Percentiles rank a stretch among this genome's conserved stretches.
These are phyloP conservation scores for Musa acuminata DNA, from an alignment of 176 grass and related monocot genomes.

Conservation along the genomic window DNA sequence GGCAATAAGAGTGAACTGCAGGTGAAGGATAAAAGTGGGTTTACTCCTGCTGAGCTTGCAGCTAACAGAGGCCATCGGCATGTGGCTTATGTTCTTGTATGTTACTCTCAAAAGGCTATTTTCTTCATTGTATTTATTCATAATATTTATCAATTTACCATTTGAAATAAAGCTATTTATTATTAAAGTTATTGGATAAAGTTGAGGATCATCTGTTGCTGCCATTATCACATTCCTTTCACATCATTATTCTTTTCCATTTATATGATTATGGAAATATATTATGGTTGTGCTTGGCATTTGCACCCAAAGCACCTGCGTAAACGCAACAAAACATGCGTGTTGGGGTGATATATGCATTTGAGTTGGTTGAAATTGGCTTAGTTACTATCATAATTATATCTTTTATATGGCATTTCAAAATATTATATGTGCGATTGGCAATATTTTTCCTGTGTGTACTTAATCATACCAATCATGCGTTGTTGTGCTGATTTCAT, in stretches of 20 bases:
- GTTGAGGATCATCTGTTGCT: neutral
- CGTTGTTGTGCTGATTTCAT: neutral
- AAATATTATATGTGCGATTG: neutral
- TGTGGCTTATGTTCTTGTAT: conserved; percentile 81
- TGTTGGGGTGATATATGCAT: no score
- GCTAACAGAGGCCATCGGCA: conserved; percentile 76
- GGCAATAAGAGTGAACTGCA: conserved; percentile 73
- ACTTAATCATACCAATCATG: neutral
- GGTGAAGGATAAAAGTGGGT: conserved; percentile 70
- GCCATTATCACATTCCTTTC: neutral
- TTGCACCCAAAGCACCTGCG: no score
- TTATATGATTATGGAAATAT: no score
- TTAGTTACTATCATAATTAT: neutral
- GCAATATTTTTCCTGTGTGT: neutral
- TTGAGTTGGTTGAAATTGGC: neutral
- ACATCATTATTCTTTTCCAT: neutral
- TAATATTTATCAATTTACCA: neutral
- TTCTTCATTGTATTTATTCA: neutral
- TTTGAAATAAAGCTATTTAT: neutral
- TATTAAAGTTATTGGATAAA: neutral
- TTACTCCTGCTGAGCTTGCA: conserved; percentile 84
- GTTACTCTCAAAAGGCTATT: conserved; percentile 23
- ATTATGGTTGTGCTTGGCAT: no score
- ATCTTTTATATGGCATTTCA: neutral
- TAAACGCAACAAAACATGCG: no score